Evolutionary conservation across 495 filamentous ascomycete genomes (phyloP), one percentile per base, ranked within the genome.

Genomic region (Podospora australis): DNA sequence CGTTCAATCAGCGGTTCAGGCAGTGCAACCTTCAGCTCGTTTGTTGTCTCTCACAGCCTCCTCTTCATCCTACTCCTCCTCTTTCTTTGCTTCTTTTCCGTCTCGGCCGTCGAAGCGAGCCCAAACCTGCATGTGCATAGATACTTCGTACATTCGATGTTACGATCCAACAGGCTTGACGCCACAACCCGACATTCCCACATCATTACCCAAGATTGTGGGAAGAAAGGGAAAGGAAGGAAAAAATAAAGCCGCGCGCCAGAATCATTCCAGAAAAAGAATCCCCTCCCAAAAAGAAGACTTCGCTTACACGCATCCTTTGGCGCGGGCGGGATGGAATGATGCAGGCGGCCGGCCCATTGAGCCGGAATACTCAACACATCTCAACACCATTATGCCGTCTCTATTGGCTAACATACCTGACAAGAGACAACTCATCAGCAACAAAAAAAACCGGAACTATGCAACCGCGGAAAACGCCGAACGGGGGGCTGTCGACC

Each of bases 181-280:
- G 14, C 48, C 39, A 43, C 48, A 44, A n/a, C 14, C 32, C 29
- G 17, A 8, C 32, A 42, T n/a, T n/a, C n/a, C n/a, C 9, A 3
- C 36, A 13, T 5, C 11, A 45, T 40, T 42, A 35, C 28, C 35
- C 42, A 42, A 32, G 13, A 36, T 46, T 44, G 48, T 5, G 8
- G 17, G 2, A 23, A 14, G 6, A 26, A 29, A 10, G 29, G 3
- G 2, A 32, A 32, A 32, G 14, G 14, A 34, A 32, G 14, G 8
- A 3, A 35, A 36, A 16, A 36, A 36, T 5, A 25, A 44, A 53
- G 39, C 45, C 35, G 44, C 44, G 32, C 51, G 46, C 45, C 51
- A 49, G 46, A 53, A 25, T 34, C 45, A 32, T 49, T 53, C 51
- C 46, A 45, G 34, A 53, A 48, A 19, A 7, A 24, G 34, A 22